Percentiles rank a stretch among this genome's conserved stretches.
These are phyloP conservation scores for Erysimum pusillum DNA, from an alignment of 441 rosid genomes.

Conservation along the genomic window DNA sequence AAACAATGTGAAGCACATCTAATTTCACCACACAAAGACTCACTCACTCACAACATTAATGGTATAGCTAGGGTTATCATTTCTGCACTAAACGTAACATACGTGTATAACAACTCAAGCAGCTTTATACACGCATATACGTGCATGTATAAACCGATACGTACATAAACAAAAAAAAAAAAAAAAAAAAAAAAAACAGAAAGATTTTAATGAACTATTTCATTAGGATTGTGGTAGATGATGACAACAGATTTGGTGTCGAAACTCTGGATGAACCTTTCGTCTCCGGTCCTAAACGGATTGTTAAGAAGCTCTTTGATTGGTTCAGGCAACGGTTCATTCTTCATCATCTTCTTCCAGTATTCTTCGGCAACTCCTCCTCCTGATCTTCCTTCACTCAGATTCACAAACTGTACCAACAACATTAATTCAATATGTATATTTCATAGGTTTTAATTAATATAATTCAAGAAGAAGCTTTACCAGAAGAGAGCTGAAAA, in stretches of 20 bases:
- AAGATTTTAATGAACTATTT: neutral
- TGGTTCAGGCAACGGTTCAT: slow-evolving; percentile 47
- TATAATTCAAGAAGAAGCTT: slow-evolving; percentile 19
- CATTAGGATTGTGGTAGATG: slow-evolving; percentile 46
- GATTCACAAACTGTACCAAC: slow-evolving; percentile 40
- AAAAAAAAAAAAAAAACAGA: too few relatives aligned
- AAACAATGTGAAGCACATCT: neutral
- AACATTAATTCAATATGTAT: neutral
- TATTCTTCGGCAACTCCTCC: slow-evolving; percentile 38
- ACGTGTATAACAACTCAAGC: slow-evolving; percentile 13
- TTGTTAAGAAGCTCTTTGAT: slow-evolving; percentile 46
- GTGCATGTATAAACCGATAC: slow-evolving; percentile 28
- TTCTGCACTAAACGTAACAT: neutral
- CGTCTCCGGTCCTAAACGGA: slow-evolving; percentile 44
- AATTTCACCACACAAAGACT: slow-evolving; percentile 21
- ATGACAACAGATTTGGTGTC: slow-evolving; percentile 43
- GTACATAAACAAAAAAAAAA: neutral
- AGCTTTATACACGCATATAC: slow-evolving; percentile 14
- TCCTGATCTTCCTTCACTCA: slow-evolving; percentile 43
- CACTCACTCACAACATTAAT: slow-evolving; percentile 16
- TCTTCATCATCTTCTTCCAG: slow-evolving; percentile 49
- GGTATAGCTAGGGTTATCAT: slow-evolving; percentile 29
- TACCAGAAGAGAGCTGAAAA: slow-evolving; percentile 46
- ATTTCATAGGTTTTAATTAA: slow-evolving; percentile 19
- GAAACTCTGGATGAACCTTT: slow-evolving; percentile 37